Evolutionary conservation across 805 yeast genomes (phyloP), one percentile per base, ranked within the genome.

Genomic region (Ogataea kodamae): DNA sequence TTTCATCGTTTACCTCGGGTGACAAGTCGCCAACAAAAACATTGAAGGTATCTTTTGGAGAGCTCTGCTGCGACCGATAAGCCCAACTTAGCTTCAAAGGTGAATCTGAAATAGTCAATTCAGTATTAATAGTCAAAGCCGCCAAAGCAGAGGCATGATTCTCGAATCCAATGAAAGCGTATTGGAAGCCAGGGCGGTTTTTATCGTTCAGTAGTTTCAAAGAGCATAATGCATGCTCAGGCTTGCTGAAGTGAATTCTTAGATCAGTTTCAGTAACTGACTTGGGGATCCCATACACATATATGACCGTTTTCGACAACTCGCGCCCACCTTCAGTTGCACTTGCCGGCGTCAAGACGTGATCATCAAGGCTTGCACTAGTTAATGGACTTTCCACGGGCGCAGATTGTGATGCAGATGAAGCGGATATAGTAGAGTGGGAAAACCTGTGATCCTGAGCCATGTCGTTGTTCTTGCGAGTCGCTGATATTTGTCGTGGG

Each of bases 11-110:
- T 22, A 88, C 80, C 50, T 88, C 95, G 6, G 81, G 69, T 23
- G 86, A 76, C 47, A 87, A 69, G 55, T 88, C 96, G 39, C 96
- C 96, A 19, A 88, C 86, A 57, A 87, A 88, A 31, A 88, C 65
- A 54, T 83, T 85, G 60, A 67, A 82, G 22, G 74, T 64, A 24
- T 72, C 74, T 33, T 64, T 67, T 18, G 69, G 64, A 42, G 72
- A 68, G 30, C 77, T 72, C 45, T 81, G 81, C 48, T 82, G 83
- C 25, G 87, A 79, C 62, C 83, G 92, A 62, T 68, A 86, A 6
- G 96, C 96, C 80, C 86, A 83, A 45, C 84, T 82, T 52, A 86
- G 72, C 41, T 70, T 74, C 37, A 87, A 68, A 28, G 72, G 76
- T 22, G 68, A 62, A 33, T 70, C 69, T 42, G 75, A 74, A 38